A percentile compares a stretch with the other conserved stretches of the same genome.
These are phyloP conservation scores for Colletotrichum eleusines DNA, from an alignment of 2,329 filamentous ascomycete species.

Conservation along the genomic window DNA sequence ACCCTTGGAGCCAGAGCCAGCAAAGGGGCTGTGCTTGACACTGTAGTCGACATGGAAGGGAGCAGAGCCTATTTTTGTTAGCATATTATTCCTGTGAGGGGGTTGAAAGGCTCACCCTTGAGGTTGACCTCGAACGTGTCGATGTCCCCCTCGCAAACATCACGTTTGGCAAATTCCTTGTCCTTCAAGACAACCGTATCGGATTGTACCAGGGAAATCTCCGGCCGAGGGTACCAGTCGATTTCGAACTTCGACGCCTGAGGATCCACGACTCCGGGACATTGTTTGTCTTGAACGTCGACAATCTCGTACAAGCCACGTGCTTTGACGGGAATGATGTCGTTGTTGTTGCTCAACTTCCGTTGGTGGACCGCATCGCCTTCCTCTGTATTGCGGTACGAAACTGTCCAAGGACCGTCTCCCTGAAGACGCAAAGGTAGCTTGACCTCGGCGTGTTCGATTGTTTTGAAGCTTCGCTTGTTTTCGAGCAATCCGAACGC, in stretches of 20 bases:
- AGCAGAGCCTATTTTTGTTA: constrained; percentile 70
- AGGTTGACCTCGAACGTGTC: constrained; percentile 87
- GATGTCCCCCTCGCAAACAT: constrained; percentile 94
- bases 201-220: constrained; percentile 75
- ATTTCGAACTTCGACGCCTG: constrained; percentile 82
- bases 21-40: constrained; percentile 50
- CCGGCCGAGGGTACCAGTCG: constrained; percentile 86
- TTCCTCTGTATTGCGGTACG: constrained; percentile 77
- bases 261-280: constrained; percentile 83
- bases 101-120: constrained; percentile 67
- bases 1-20: constrained; percentile 1
- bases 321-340: constrained; percentile 72
- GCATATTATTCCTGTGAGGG: constrained; percentile 32
- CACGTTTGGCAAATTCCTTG: constrained; percentile 75
- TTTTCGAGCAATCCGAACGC: constrained; percentile 89
- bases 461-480: constrained; percentile 77
- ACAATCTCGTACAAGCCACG: constrained; percentile 85
- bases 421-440: constrained; percentile 89
- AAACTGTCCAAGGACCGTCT: constrained; percentile 84
- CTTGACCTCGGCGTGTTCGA: constrained; percentile 80
- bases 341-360: constrained; percentile 71
- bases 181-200: constrained; percentile 66
- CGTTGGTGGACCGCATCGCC: constrained; percentile 59
- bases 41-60: constrained; percentile 67
- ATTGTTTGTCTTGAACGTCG: constrained; percentile 81